Evolutionary conservation across 2,329 filamentous ascomycete species (phyloP).

Genomic region (Huntiella decipiens): DNA sequence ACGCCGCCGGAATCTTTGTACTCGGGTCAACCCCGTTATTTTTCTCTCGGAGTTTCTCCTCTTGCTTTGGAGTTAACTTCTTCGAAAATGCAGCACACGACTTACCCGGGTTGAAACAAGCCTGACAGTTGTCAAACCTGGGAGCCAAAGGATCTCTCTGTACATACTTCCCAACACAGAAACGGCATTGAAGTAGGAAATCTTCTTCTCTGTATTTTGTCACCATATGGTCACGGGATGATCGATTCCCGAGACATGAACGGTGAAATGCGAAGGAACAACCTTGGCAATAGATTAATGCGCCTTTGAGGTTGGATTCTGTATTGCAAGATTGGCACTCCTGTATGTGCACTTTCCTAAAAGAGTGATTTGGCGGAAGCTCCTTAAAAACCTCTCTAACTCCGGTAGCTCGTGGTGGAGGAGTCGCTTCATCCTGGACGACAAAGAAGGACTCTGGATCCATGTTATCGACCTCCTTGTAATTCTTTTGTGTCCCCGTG

Average conservation of each 20-base stretch:
- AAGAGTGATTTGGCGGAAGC: slow-evolving; percentile 33
- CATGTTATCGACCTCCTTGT: slow-evolving; percentile 33
- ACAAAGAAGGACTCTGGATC: slow-evolving; percentile 39
- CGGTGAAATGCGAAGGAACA: slow-evolving; percentile 75
- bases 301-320: slow-evolving; percentile 39
- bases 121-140: slow-evolving; percentile 50
- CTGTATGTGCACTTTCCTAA: slow-evolving; percentile 49
- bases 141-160: slow-evolving; percentile 53
- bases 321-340: slow-evolving; percentile 53
- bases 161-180: slow-evolving; percentile 51
- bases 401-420: slow-evolving; percentile 35
- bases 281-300: slow-evolving; percentile 74
- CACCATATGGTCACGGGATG: slow-evolving; percentile 62
- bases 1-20: slow-evolving; percentile 33
- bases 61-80: slow-evolving; percentile 55
- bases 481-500: slow-evolving; percentile 17
- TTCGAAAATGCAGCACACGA: slow-evolving; percentile 59
- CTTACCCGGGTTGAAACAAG: slow-evolving; percentile 43
- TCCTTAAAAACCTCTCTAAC: slow-evolving; percentile 57
- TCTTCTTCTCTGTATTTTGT: slow-evolving; percentile 62
- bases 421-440: slow-evolving; percentile 25
- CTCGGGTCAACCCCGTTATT: slow-evolving; percentile 67
- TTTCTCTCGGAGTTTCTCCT: slow-evolving; percentile 63
- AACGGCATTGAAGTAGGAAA: slow-evolving; percentile 80
- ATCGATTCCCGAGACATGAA: slow-evolving; percentile 56